Conservation (phyloP, 495 filamentous ascomycete genomes). For the Articulospora tetracladia region DNA sequence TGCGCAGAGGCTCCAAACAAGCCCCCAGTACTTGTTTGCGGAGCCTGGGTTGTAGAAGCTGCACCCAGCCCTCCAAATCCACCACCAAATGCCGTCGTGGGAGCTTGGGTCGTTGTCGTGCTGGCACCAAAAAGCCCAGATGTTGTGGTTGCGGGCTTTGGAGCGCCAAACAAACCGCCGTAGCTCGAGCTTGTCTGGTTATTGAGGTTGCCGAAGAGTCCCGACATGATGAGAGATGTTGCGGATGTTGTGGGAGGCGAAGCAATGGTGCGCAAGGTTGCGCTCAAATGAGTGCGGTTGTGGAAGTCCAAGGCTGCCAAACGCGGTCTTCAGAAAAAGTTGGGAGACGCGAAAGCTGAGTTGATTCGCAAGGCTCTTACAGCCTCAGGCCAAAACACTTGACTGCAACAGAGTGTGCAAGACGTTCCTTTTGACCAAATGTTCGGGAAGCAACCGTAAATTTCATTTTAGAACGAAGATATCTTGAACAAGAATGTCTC, state of each 20-base stretch:
- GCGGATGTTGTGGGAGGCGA: not conserved
- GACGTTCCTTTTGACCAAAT: no score
- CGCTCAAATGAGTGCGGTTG: not conserved
- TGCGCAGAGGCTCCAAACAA: not conserved
- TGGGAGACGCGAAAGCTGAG: not conserved
- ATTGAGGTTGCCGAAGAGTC: constrained; percentile 6
- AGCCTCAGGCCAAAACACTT: not conserved
- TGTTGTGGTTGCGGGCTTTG: not conserved
- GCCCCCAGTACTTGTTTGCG: not conserved
- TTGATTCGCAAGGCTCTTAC: not conserved
- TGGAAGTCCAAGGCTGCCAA: not conserved
- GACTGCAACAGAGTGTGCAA: no score
- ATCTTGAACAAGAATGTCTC: no score
- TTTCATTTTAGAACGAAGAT: no score
- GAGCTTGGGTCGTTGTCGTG: not conserved
- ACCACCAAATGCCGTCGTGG: not conserved
- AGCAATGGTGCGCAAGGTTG: not conserved
- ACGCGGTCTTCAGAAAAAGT: not conserved
- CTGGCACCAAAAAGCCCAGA: not conserved
- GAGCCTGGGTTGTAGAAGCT: not conserved
- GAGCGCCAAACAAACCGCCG: not conserved
- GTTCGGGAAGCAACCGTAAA: no score
- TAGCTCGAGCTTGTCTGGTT: not conserved
- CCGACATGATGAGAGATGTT: not conserved
- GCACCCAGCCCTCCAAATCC: not conserved